Evolutionary conservation across 73 alveolate genomes (phyloP), one percentile per base, ranked within the genome.

Genomic region (Paramecium biaurelia): DNA sequence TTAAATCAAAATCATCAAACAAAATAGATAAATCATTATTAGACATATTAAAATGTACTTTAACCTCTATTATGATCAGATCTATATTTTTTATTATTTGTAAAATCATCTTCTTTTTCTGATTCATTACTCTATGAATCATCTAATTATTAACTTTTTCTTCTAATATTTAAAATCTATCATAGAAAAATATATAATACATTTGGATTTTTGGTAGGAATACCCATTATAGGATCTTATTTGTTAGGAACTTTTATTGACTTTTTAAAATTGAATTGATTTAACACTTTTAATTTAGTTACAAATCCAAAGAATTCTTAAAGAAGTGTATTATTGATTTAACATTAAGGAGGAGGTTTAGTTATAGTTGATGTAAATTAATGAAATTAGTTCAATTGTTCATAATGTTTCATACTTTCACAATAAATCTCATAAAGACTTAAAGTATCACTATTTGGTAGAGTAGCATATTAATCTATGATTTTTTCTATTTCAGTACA

Each of bases 191-290:
- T 21, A 53, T 18, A 47, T 58, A 10, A 42, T 79, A 79, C 90
- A 42, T 79, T 79, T 23, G 90, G 90, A 79, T 79, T 38, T 41
- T 45, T 21, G 11, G 72, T 79, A 43, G 90, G 90, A 20, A 79
- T 63, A 42, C 90, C 90, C 90, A 79, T 79, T 0, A 58, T 37
- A 26, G 90, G 90, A 45, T 79, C 56, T 18, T 79, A 79, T 79
- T 79, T 79, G 12, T 79, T 79, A n/a, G 90, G 90, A 24, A 79
- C 90, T 23, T 79, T 79, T 41, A 79, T 23, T 0, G 56, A 24
- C 24, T 79, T 79, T 45, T 79, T 79, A 15, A 79, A 79, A 26
- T 58, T 79, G 20, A 79, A 30, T 45, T 79, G 18, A 79, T 79
- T 79, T 23, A 79, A 21, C 5, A 79, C 90, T 45, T 79, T 79